Base-by-base conservation (phyloP, 23 red algal genomes). In the Gracilaria gracilis region DNA sequence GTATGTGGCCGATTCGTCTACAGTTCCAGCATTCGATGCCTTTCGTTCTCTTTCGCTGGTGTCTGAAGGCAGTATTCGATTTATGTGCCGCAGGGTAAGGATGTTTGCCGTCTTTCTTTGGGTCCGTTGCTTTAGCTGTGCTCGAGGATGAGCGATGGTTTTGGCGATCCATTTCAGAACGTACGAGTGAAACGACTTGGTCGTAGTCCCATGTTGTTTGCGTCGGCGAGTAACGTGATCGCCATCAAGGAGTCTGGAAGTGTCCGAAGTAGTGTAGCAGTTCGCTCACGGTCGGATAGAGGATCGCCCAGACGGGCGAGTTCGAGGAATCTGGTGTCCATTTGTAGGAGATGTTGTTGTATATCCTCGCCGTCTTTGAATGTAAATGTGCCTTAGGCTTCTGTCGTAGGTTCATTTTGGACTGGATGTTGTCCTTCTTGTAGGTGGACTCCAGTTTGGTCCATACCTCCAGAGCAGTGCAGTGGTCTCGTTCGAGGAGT, bases 161-260 rank as follows among this genome's bases (percentile, higher is more conserved):
- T 31, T 24, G n/a, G 21, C 61, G 25, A 13, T 77, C 72, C 21
- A 77, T 77, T 53, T 77, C 72, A 6, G 25, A 77, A 27, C 25
- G 39, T 11, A 4, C 4, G 1, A 77, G 3, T 2, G 72, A 47
- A 7, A 77, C 39, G 11, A 77, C 48, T 50, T 47, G 21, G 34
- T 77, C 72, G 25, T 77, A 77, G 1, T 77, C 72, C n/a, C 72
- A 77, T 77, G 39, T 44, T 77, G 34, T 39, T 77, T 3, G 72
- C 72, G 23, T 46, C 72, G 21, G 72, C 72, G 1, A 77, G 19
- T 12, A 77, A 6, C 2, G 48, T 53, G 34, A 77, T 77, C 4
- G 48, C 21, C 42, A 47, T 53, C 9, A 77, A 29, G 20, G 72
- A 77, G 39, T 77, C 33, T 77, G 39, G 20, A 4, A 77, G 72